These are phyloP conservation scores for Carex myosuroides DNA, from an alignment of 176 grass and related monocot species.

Conservation along the genomic window DNA sequence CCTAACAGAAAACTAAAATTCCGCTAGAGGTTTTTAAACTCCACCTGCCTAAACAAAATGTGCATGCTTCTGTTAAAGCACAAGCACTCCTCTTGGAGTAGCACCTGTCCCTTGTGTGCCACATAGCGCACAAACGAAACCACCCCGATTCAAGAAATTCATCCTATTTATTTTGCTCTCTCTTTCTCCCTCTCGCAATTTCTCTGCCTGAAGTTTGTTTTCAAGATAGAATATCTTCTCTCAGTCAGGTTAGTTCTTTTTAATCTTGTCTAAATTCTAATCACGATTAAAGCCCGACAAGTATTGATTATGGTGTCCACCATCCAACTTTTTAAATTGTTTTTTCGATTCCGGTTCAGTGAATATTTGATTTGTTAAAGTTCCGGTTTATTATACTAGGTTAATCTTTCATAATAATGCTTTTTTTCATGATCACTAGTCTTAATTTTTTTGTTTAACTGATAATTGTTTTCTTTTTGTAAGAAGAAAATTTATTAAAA, in stretches of 20 bases:
- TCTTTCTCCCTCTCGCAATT: background rate
- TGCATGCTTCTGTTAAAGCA: background rate
- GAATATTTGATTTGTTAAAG: background rate
- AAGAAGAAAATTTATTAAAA: background rate
- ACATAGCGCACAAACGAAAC: background rate
- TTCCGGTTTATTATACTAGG: background rate
- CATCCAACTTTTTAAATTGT: background rate
- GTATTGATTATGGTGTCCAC: background rate
- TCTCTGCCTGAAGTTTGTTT: background rate
- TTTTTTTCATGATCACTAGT: background rate
- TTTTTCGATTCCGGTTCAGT: background rate
- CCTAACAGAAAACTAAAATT: background rate
- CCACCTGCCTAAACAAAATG: background rate
- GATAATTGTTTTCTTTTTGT: background rate
- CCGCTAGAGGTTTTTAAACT: background rate
- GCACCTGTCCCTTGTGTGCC: constrained; percentile 1
- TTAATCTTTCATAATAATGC: background rate
- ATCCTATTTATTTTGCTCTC: background rate
- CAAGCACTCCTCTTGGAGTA: background rate
- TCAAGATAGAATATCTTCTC: background rate
- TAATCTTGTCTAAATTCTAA: background rate
- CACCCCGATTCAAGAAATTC: background rate
- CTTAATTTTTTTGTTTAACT: background rate
- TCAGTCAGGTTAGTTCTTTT: background rate
- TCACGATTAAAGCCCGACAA: background rate